These are phyloP conservation scores for Ophiostoma piceae DNA, from an alignment of 2,329 filamentous ascomycete species.

Conservation along the genomic window DNA sequence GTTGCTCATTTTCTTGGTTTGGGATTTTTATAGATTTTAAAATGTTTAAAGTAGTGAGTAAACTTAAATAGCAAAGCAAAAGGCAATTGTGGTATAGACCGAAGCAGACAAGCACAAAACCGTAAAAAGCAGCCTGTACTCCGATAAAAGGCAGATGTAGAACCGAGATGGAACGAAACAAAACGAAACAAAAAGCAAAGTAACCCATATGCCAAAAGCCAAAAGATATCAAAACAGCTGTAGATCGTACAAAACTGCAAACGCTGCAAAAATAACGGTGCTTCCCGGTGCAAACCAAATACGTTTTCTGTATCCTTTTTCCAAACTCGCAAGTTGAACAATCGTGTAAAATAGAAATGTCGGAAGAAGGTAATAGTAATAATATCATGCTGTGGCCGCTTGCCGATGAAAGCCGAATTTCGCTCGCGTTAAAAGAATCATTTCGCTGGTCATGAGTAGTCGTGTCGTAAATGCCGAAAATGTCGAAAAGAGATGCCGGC, in stretches of 20 bases:
- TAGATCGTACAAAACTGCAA: constrained; percentile 8
- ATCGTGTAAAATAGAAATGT: constrained; percentile 4
- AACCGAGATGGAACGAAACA: background rate
- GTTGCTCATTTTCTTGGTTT: background rate
- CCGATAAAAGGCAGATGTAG: background rate
- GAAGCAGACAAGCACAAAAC: background rate
- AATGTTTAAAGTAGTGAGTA: background rate
- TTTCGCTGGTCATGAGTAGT: constrained; percentile 18
- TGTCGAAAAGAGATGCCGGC: background rate
- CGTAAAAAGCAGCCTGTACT: constrained; percentile 1
- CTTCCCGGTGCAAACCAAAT: background rate
- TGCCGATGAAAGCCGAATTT: constrained; percentile 14
- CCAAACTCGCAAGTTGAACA: constrained; percentile 15
- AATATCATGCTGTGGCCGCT: constrained; percentile 13
- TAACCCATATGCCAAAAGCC: background rate
- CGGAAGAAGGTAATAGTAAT: background rate
- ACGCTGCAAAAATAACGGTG: constrained; percentile 15
- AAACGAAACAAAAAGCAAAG: background rate
- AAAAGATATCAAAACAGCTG: background rate
- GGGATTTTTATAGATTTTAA: background rate
- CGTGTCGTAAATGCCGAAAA: constrained; percentile 16
- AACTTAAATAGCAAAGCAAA: background rate
- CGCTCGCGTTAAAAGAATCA: constrained; percentile 14
- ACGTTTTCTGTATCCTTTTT: constrained; percentile 11
- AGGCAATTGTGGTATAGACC: background rate